These are phyloP conservation scores for Leucaena leucocephala DNA, from an alignment of 306 rosid genomes.

Conservation along the genomic window DNA sequence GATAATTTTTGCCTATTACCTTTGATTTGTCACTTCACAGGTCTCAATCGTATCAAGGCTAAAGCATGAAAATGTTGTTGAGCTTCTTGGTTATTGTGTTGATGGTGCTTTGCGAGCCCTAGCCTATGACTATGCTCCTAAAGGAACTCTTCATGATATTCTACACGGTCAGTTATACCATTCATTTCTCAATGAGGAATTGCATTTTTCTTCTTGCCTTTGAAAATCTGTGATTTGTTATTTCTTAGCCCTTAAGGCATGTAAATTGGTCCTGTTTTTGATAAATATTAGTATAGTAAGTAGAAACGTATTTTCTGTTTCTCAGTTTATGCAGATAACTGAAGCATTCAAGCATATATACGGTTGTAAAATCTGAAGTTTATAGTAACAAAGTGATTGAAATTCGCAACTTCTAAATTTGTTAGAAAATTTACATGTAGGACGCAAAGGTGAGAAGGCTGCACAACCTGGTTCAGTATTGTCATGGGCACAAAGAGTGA, in stretches of 20 bases:
- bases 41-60: conserved; percentile 62
- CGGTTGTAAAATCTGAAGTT: not conserved
- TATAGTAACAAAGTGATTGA: not conserved
- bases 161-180: conserved; percentile 45
- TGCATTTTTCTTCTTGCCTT: not conserved
- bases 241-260: not conserved
- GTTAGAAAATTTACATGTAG: conserved; percentile 30
- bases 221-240: not conserved
- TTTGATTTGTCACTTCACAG: conserved; percentile 30
- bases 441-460: conserved; percentile 55
- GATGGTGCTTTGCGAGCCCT: conserved; percentile 56
- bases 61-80: conserved; percentile 51
- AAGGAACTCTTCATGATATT: conserved; percentile 60
- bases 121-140: conserved; percentile 56
- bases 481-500: conserved; percentile 53
- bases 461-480: conserved; percentile 50
- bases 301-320: not conserved
- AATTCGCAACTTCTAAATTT: not conserved
- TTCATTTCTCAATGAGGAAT: not conserved
- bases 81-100: conserved; percentile 58
- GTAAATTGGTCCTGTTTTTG: not conserved
- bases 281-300: not conserved
- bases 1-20: not conserved
- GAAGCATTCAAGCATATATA: not conserved
- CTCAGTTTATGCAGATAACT: not conserved